Percentiles rank a stretch among this genome's conserved stretches.
phyloP scores from a whole-genome alignment of 176 grass and related monocot genomes.

The Alopecurus myosuroides region DNA sequence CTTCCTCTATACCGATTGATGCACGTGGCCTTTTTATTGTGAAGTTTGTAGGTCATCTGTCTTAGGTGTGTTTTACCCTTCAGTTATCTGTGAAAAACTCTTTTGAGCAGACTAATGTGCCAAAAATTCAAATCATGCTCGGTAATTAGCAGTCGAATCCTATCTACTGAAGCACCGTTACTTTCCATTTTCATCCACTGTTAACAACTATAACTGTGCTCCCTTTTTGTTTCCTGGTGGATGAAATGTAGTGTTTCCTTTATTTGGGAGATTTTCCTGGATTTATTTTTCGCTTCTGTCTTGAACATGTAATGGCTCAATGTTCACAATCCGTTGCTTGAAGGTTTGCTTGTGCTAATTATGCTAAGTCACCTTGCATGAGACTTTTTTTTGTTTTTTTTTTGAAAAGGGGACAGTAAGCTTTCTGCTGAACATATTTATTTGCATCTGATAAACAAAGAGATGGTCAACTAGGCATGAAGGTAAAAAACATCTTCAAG shows the following conservation, averaged over 20 bases:
- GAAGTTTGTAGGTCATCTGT: not conserved
- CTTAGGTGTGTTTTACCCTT: not conserved
- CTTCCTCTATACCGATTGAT: not conserved
- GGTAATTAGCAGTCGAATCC: not conserved
- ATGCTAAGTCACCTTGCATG: not conserved
- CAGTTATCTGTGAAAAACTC: not conserved
- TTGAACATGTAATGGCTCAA: not conserved
- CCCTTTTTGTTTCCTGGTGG: not conserved
- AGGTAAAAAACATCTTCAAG: too few relatives aligned
- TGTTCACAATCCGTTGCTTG: not conserved
- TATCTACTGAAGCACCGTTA: not conserved
- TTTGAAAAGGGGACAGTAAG: too few relatives aligned
- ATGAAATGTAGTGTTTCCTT: not conserved
- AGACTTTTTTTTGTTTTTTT: too few relatives aligned
- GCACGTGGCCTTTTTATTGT: not conserved
- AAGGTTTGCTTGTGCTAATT: not conserved
- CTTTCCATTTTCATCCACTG: not conserved
- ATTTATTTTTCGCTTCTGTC: not conserved
- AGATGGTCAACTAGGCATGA: too few relatives aligned
- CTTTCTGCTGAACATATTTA: constrained; percentile 8
- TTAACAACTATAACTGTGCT: not conserved
- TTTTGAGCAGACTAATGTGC: not conserved
- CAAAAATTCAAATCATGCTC: not conserved
- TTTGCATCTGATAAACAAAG: constrained; percentile 1
- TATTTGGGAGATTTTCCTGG: not conserved